Conservation (phyloP, 2,329 filamentous ascomycete species). For the Beauveria varroae region DNA sequence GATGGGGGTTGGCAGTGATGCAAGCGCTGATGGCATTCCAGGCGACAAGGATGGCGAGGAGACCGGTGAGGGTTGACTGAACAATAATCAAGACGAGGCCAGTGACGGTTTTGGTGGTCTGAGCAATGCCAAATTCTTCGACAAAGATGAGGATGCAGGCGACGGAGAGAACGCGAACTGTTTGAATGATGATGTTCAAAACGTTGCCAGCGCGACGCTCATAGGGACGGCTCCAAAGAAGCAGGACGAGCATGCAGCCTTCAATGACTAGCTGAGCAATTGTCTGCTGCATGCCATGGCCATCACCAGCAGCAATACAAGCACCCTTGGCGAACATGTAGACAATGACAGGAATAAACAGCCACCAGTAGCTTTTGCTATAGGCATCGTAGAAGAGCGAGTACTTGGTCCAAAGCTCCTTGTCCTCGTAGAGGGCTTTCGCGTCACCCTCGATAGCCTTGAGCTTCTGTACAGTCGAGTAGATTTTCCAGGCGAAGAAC, state of each 20-base stretch:
- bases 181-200: conserved; percentile 88
- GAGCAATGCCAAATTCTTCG: conserved; percentile 78
- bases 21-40: conserved; percentile 82
- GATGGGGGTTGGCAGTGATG: conserved; percentile 83
- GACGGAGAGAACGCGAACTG: conserved; percentile 82
- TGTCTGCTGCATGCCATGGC: conserved; percentile 76
- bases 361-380: conserved; percentile 93
- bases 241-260: conserved; percentile 64
- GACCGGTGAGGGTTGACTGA: conserved; percentile 73
- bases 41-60: conserved; percentile 78
- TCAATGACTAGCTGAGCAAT: conserved; percentile 77
- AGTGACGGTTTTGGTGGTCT: conserved; percentile 90
- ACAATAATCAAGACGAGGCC: conserved; percentile 91
- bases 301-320: conserved; percentile 76
- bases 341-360: conserved; percentile 81
- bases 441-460: conserved; percentile 69
- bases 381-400: conserved; percentile 96
- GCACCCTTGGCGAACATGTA: conserved; percentile 89
- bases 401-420: conserved; percentile 89
- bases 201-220: conserved; percentile 81
- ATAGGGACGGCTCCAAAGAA: conserved; percentile 81
- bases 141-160: conserved; percentile 88
- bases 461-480: conserved; percentile 62
- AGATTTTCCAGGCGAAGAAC: conserved; percentile 83
- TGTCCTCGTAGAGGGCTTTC: conserved; percentile 73